These are phyloP conservation scores for Geotrichum candidum DNA, from an alignment of 1,139 yeast genomes.

Conservation along the genomic window DNA sequence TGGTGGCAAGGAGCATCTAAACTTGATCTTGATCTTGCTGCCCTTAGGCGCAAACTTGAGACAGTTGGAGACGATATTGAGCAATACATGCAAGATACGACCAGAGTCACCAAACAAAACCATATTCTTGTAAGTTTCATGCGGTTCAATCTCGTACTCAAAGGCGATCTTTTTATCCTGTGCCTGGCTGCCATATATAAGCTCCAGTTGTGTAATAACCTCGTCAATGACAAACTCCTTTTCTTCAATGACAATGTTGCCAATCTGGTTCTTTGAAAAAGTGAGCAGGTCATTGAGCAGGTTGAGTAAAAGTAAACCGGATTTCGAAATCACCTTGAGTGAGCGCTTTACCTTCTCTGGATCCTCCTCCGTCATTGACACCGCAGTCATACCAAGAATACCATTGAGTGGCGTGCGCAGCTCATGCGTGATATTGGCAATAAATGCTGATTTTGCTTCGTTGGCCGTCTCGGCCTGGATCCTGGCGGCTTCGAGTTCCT, in stretches of 20 bases:
- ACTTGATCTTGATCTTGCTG: constrained; percentile 65
- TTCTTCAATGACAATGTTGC: constrained; percentile 76
- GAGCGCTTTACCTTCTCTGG: constrained; percentile 57
- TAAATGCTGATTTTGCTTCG: constrained; percentile 89
- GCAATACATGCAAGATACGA: constrained; percentile 77
- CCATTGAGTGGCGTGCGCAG: constrained; percentile 93
- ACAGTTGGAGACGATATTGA: constrained; percentile 83
- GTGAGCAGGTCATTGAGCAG: constrained; percentile 84
- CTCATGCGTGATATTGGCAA: constrained; percentile 94
- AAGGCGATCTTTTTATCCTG: constrained; percentile 65
- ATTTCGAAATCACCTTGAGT: constrained; percentile 70
- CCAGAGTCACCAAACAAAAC: constrained; percentile 78
- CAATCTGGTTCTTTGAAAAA: constrained; percentile 80
- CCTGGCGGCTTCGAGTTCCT: constrained; percentile 81
- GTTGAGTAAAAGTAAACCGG: constrained; percentile 82
- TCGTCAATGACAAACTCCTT: constrained; percentile 65
- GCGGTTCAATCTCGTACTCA: constrained; percentile 52
- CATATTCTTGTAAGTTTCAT: constrained; percentile 32
- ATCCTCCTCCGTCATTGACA: constrained; percentile 81
- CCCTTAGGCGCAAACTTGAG: constrained; percentile 82
- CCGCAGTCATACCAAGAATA: constrained; percentile 91
- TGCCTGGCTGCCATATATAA: constrained; percentile 73
- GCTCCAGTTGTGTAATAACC: constrained; percentile 68
- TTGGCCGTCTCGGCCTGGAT: constrained; percentile 89
- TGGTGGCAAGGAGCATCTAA: constrained; percentile 41